These are phyloP conservation scores for Ganoderma sp. DNA, from an alignment of 1,284 basidiomycete species.

Conservation along the genomic window DNA sequence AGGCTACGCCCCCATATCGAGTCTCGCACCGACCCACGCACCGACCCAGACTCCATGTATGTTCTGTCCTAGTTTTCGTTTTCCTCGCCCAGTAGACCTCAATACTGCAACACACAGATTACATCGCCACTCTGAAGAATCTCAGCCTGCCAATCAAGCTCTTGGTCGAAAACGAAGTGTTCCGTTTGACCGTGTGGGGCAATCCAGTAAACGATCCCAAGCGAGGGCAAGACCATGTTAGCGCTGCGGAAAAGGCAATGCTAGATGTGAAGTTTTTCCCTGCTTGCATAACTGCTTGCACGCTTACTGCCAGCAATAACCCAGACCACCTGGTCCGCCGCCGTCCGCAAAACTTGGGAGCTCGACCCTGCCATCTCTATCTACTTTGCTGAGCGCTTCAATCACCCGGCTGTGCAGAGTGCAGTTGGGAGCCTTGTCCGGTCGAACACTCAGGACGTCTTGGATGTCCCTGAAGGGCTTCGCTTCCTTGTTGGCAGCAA, in stretches of 20 bases:
- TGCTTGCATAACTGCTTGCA: neutral
- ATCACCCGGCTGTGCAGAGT: constrained; percentile 60
- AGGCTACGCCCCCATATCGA: constrained; percentile 71
- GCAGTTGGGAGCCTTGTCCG: constrained; percentile 83
- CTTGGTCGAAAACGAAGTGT: constrained; percentile 91
- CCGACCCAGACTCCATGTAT: constrained; percentile 53
- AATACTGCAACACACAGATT: constrained; percentile 49
- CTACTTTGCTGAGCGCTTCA: constrained; percentile 88
- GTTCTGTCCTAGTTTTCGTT: constrained; percentile 40
- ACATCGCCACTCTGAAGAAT: constrained; percentile 51
- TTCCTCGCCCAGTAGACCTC: neutral
- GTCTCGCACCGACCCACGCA: constrained; percentile 62
- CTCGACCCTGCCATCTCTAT: constrained; percentile 85
- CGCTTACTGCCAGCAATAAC: constrained; percentile 13
- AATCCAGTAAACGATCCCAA: constrained; percentile 84
- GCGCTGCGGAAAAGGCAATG: constrained; percentile 63
- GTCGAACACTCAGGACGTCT: constrained; percentile 71
- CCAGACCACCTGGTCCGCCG: constrained; percentile 71
- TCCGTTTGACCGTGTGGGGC: constrained; percentile 86
- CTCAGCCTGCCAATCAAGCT: constrained; percentile 78
- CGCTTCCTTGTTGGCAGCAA: constrained; percentile 80
- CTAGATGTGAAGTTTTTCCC: constrained; percentile 55
- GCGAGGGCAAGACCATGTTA: constrained; percentile 66
- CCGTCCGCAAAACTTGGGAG: constrained; percentile 83
- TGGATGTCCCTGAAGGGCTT: constrained; percentile 83